Evolutionary conservation across 2,329 filamentous ascomycete genomes (phyloP), one percentile per base, ranked within the genome.

Genomic region (Colletotrichum gloeosporioides): DNA sequence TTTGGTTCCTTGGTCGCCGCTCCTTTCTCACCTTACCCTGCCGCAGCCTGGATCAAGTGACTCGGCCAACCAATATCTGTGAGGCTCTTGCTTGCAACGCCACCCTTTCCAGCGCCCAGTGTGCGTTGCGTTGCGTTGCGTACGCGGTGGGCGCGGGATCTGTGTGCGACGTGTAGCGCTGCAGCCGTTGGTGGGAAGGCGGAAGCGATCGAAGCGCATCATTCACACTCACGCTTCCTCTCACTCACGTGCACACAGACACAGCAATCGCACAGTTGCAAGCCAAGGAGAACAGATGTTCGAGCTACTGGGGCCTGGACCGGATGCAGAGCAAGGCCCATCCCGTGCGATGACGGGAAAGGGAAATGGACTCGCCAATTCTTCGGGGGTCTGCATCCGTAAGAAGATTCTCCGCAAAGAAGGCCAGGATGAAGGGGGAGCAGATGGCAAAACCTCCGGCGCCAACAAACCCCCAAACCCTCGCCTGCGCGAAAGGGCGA

Each of bases 21-120:
- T 32, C 64, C 59, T 73, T 59, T 55, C 70, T 76, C 73, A 69
- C 70, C 70, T 73, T 73, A 69, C 36, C 59, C 70, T 69, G 70
- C 64, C 70, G 44, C 64, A 65, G 25, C 64, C 59, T 64, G 39
- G n/a, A 36, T 73, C 73, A 69, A 53, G 34, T 69, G 73, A 76
- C 73, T 53, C 44, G 18, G 55, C 27, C 32, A 39, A 16, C 63
- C 53, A 73, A 69, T 61, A 65, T 61, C 39, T 49, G 25, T 27
- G 70, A 53, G 63, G 63, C 63, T 72, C 49, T 32, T 9, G 8
- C 25, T 61, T 27, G 53, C 67, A 61, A 61, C 67, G 67, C 67
- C 27, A 69, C 67, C 67, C 67, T 49, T 69, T 62, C 55, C 53
- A 44, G 16, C 5, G 55, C 0, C 34, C 34, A 10, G 12, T 8